Conservation (phyloP, 257 asterid genomes). For the Nyctanthes arbortristis region DNA sequence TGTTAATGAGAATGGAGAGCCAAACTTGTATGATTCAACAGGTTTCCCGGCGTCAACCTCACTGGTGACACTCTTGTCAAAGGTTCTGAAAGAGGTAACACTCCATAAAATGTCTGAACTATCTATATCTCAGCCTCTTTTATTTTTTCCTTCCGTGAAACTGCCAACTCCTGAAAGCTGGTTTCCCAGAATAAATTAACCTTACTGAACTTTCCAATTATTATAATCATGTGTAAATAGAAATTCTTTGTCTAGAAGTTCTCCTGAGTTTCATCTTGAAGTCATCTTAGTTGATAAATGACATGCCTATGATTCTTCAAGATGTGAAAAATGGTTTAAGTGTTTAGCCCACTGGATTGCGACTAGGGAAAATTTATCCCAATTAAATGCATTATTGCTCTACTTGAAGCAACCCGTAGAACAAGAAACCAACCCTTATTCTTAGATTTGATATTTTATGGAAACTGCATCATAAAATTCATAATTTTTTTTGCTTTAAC, state of each 20-base stretch:
- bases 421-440: background rate
- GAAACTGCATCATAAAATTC: background rate
- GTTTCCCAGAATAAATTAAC: background rate
- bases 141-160: conserved; percentile 1
- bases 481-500: conserved; percentile 29
- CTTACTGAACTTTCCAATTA: background rate
- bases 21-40: conserved; percentile 67
- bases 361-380: background rate
- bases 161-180: background rate
- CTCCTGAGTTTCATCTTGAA: conserved; percentile 4
- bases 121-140: too few species aligned
- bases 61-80: conserved; percentile 61
- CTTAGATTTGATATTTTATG: background rate
- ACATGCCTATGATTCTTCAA: too few species aligned
- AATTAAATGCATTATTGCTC: background rate
- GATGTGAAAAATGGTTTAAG: too few species aligned
- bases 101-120: conserved; percentile 5
- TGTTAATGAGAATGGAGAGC: conserved; percentile 76
- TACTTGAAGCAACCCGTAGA: background rate
- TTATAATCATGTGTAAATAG: background rate
- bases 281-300: background rate
- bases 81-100: conserved; percentile 69
- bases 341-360: too few species aligned
- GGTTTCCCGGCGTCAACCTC: conserved; percentile 89
- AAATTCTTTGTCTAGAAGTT: conserved; percentile 4